These are phyloP conservation scores for Diaporthe sp. DNA, from an alignment of 2,329 filamentous ascomycete genomes.

Conservation along the genomic window DNA sequence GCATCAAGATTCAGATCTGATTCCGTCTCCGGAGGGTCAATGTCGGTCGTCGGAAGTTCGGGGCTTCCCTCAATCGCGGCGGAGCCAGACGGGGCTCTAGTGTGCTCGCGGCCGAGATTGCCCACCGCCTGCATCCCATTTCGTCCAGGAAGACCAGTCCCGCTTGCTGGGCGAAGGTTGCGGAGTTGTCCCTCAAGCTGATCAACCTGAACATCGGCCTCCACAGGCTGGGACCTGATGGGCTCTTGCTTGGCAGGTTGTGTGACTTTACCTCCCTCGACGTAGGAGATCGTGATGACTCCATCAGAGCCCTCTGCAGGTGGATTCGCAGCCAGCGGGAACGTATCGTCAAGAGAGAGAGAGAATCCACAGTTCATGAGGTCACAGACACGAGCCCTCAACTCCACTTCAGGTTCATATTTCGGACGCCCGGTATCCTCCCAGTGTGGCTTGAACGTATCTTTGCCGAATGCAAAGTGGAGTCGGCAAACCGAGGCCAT, in stretches of 20 bases:
- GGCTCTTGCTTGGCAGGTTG: not conserved
- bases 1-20: conserved; percentile 37
- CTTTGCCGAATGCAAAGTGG: conserved; percentile 48
- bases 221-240: not conserved
- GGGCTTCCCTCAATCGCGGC: not conserved
- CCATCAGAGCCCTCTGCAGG: conserved; percentile 8
- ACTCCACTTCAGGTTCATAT: conserved; percentile 31
- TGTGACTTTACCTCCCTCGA: conserved; percentile 36
- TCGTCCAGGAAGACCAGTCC: not conserved
- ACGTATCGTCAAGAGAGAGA: conserved; percentile 35
- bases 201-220: not conserved
- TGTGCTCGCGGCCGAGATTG: conserved; percentile 2
- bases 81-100: not conserved
- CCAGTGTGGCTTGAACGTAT: conserved; percentile 45
- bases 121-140: not conserved
- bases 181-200: conserved; percentile 33
- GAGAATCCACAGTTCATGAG: conserved; percentile 37
- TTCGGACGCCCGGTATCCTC: conserved; percentile 42
- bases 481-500: conserved; percentile 57
- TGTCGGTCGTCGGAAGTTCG: conserved; percentile 5
- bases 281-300: conserved; percentile 35
- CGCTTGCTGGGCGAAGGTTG: conserved; percentile 7
- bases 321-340: conserved; percentile 32
- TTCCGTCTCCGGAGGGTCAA: conserved; percentile 38
- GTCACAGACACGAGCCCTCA: conserved; percentile 38